phyloP scores from a whole-genome alignment of 192 early-diverging fungal species.

The Oehlia diaphana region DNA sequence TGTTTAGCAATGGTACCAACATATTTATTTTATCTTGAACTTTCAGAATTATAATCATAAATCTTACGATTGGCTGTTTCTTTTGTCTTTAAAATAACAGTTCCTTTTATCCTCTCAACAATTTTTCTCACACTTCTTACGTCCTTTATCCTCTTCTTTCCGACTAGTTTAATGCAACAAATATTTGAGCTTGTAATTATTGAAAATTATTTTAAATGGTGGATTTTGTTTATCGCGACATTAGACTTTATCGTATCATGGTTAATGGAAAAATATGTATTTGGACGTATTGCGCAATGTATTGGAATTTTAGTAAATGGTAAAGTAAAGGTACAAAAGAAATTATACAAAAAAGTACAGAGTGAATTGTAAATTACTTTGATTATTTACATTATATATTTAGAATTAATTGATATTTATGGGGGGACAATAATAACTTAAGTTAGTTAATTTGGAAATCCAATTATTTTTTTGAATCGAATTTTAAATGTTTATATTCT shows the following conservation, averaged over 20 bases:
- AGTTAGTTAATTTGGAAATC: neutral
- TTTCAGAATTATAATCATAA: neutral
- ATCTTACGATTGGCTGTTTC: neutral
- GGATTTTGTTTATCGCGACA: constrained; percentile 59
- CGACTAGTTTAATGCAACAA: constrained; percentile 48
- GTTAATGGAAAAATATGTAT: constrained; percentile 47
- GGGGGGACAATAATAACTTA: neutral
- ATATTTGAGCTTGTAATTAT: constrained; percentile 71
- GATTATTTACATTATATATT: neutral
- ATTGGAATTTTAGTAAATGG: constrained; percentile 28
- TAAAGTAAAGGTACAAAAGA: constrained; percentile 32
- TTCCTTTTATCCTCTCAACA: constrained; percentile 69
- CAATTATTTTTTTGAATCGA: neutral
- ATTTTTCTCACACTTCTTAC: constrained; percentile 52
- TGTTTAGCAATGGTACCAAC: constrained; percentile 78
- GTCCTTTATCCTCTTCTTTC: constrained; percentile 51
- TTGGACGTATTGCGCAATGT: constrained; percentile 37
- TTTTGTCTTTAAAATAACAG: constrained; percentile 40
- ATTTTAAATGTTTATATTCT: constrained; percentile 30
- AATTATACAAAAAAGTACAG: constrained; percentile 45
- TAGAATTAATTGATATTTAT: neutral
- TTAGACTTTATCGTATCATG: constrained; percentile 57
- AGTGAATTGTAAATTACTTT: constrained; percentile 37
- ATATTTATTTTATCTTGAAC: neutral
- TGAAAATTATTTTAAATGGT: constrained; percentile 54